Conservation (phyloP, 2,329 filamentous ascomycete genomes). For the Rosellinia necatrix region DNA sequence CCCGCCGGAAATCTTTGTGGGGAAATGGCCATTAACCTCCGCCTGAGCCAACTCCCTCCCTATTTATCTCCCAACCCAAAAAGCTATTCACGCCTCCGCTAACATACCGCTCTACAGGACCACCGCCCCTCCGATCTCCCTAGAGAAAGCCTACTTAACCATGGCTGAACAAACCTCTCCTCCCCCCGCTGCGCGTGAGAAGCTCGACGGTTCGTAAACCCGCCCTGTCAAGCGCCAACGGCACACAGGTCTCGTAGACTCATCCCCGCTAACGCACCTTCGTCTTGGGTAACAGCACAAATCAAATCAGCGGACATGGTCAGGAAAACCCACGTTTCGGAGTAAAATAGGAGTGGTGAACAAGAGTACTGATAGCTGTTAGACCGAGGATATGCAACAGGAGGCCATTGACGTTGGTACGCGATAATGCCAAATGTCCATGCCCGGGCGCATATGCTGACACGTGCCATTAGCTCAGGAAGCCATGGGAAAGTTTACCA, state of each 20-base stretch:
- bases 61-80: neutral
- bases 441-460: conserved; percentile 24
- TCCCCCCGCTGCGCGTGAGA: conserved; percentile 38
- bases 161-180: conserved; percentile 40
- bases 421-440: conserved; percentile 43
- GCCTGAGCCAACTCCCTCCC: too few species aligned
- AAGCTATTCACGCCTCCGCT: neutral
- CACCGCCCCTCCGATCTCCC: neutral
- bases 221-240: neutral
- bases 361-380: conserved; percentile 26
- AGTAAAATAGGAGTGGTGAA: conserved; percentile 12
- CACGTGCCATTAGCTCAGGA: conserved; percentile 56
- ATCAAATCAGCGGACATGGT: conserved; percentile 99
- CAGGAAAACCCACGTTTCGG: conserved; percentile 39
- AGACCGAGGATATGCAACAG: conserved; percentile 97
- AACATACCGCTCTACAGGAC: conserved; percentile 2
- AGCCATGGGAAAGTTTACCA: conserved; percentile 65
- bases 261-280: conserved; percentile 26
- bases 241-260: neutral
- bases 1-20: neutral
- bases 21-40: too few species aligned
- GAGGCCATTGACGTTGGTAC: conserved; percentile 95
- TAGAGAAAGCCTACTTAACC: conserved; percentile 6
- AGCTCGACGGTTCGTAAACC: conserved; percentile 41
- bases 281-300: conserved; percentile 66